Evolutionary conservation across 306 rosid species (phyloP).

Genomic region (Crotalaria pallida): DNA sequence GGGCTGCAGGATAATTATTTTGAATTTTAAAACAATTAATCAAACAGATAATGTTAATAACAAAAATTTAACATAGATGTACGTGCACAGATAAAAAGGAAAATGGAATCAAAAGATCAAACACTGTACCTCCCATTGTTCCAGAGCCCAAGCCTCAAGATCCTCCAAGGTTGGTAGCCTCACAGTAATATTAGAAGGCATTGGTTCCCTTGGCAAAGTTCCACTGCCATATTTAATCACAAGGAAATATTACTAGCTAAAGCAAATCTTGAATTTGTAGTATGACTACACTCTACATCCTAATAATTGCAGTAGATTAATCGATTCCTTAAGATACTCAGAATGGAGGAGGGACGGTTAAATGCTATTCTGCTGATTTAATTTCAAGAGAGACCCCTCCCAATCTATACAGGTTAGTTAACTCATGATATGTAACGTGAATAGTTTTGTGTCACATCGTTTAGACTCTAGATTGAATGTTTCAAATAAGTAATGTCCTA

Average conservation of each 20-base stretch:
- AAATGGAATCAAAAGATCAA: conserved; percentile 15
- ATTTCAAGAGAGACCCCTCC: conserved; percentile 18
- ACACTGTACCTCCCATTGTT: conserved; percentile 80
- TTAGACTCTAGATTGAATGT: background rate
- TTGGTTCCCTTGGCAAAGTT: conserved; percentile 90
- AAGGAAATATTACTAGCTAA: conserved; percentile 26
- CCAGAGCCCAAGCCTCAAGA: conserved; percentile 71
- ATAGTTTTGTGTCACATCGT: background rate
- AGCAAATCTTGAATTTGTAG: conserved; percentile 16
- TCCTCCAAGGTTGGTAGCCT: conserved; percentile 81
- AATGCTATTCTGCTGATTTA: background rate
- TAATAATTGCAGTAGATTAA: background rate
- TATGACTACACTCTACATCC: conserved; percentile 9
- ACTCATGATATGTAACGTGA: background rate
- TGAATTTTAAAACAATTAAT: conserved; percentile 2
- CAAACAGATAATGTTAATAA: background rate
- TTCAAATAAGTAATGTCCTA: background rate
- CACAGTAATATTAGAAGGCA: conserved; percentile 79
- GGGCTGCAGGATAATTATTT: background rate
- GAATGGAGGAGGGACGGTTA: conserved; percentile 18
- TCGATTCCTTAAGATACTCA: background rate
- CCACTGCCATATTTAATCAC: conserved; percentile 55
- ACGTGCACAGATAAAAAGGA: conserved; percentile 9
- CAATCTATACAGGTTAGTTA: background rate
- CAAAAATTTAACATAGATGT: conserved; percentile 4